Conservation (phyloP, 345 rosid genomes). For the Linum trigynum region DNA sequence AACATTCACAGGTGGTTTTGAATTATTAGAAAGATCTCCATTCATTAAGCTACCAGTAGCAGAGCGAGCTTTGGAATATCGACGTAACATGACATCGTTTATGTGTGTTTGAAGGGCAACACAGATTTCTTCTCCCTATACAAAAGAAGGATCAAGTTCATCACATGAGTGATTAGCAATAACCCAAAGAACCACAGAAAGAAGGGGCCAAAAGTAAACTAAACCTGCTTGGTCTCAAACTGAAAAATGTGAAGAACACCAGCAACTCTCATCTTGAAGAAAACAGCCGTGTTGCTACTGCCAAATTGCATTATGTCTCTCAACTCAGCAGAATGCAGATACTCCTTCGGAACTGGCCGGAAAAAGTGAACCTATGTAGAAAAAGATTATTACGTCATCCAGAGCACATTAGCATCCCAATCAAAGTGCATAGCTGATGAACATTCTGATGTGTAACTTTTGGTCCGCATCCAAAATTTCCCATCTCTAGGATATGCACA, state of each 20-base stretch:
- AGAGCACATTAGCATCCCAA: neutral
- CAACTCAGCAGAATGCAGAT: conserved; percentile 87
- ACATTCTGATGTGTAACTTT: too few species aligned
- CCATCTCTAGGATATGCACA: too few species aligned
- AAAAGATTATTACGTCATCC: too few species aligned
- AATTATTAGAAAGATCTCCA: conserved; percentile 59
- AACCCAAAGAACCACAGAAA: neutral
- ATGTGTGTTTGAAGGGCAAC: conserved; percentile 98
- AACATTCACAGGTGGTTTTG: conserved; percentile 38
- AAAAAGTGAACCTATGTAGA: conserved; percentile 74
- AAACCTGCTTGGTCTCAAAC: conserved; percentile 97
- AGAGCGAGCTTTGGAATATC: conserved; percentile 88
- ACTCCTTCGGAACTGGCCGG: conserved; percentile 95
- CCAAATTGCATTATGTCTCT: conserved; percentile 99
- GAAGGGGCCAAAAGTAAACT: neutral
- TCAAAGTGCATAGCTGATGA: too few species aligned
- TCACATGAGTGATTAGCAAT: neutral
- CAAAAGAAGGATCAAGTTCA: conserved; percentile 3
- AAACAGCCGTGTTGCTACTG: conserved; percentile 94
- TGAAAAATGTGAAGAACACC: conserved; percentile 97
- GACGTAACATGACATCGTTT: conserved; percentile 97
- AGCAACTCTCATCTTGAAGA: conserved; percentile 98
- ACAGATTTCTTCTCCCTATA: conserved; percentile 96
- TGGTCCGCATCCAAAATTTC: too few species aligned
- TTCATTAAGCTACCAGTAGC: conserved; percentile 47